Evolutionary conservation across 139 green algal genomes (phyloP).

Genomic region (Tetraselmis striata): DNA sequence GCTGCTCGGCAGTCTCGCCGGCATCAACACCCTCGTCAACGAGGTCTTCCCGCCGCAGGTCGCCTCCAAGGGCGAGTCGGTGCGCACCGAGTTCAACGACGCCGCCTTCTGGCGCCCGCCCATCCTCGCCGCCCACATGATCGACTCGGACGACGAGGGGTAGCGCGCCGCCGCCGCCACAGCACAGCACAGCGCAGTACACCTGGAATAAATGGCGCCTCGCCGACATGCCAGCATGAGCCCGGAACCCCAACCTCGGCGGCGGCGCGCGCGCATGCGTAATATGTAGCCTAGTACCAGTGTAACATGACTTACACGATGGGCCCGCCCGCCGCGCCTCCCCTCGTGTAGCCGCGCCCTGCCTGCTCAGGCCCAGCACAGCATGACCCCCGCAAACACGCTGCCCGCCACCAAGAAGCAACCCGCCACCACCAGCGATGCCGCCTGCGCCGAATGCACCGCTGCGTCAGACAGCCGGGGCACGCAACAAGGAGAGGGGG

Average conservation of each 20-base stretch:
- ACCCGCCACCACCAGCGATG: neutral
- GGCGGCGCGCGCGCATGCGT: no score
- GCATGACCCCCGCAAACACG: neutral
- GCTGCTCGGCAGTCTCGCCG: neutral
- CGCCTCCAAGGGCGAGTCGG: neutral
- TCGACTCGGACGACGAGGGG: neutral
- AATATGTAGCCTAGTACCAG: no score
- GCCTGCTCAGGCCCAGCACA: neutral
- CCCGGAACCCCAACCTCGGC: no score
- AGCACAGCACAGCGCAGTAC: no score
- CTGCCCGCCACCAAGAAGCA: neutral
- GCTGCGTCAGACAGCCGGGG: no score
- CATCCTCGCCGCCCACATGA: neutral
- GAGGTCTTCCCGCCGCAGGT: conserved; percentile 59
- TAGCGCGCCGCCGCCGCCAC: no score
- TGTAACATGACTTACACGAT: no score
- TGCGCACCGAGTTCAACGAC: conserved; percentile 35
- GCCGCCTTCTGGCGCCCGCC: conserved; percentile 24
- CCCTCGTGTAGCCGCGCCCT: no score
- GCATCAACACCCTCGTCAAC: conserved; percentile 63
- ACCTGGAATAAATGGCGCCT: no score
- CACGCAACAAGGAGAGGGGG: no score
- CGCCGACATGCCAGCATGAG: no score
- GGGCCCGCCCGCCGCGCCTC: no score
- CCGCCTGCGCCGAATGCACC: neutral